Conservation (phyloP, 2,329 filamentous ascomycete species). For the Colletotrichum sp. region DNA sequence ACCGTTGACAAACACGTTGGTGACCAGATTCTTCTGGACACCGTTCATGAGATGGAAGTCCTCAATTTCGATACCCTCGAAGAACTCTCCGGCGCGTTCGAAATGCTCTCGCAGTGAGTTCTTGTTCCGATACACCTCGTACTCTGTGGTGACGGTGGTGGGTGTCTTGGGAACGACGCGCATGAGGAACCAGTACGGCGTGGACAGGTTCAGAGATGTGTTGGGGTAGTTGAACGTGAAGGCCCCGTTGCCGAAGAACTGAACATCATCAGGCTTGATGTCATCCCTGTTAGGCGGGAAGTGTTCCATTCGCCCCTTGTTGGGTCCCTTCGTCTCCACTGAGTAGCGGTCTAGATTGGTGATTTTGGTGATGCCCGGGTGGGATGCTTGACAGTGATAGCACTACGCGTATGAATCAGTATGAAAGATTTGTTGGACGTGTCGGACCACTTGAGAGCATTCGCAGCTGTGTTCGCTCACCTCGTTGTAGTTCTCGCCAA, state of each 20-base stretch:
- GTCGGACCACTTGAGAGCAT: background rate
- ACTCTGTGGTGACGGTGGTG: slow-evolving; percentile 46
- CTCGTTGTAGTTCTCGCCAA: slow-evolving; percentile 53
- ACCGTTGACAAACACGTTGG: slow-evolving; percentile 54
- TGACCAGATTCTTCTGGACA: slow-evolving; percentile 53
- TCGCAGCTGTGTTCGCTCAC: slow-evolving; percentile 17
- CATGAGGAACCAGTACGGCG: slow-evolving; percentile 32
- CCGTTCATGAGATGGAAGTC: slow-evolving; percentile 55
- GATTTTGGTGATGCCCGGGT: background rate
- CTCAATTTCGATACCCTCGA: slow-evolving; percentile 55
- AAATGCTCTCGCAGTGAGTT: slow-evolving; percentile 44
- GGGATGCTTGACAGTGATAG: background rate
- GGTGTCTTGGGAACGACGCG: slow-evolving; percentile 50
- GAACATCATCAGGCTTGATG: slow-evolving; percentile 36
- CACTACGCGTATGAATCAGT: background rate
- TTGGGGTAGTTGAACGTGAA: slow-evolving; percentile 46
- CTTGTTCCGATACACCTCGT: slow-evolving; percentile 56
- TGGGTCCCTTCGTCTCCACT: slow-evolving; percentile 34
- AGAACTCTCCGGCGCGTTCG: slow-evolving; percentile 39
- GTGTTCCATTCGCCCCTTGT: slow-evolving; percentile 37
- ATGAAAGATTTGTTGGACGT: background rate
- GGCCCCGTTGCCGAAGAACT: background rate
- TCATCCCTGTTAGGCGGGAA: slow-evolving; percentile 38
- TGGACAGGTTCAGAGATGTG: slow-evolving; percentile 41
- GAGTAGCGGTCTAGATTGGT: slow-evolving; percentile 4